These are phyloP conservation scores for Glomus cerebriforme DNA, from an alignment of 192 early-diverging fungal genomes.

Conservation along the genomic window DNA sequence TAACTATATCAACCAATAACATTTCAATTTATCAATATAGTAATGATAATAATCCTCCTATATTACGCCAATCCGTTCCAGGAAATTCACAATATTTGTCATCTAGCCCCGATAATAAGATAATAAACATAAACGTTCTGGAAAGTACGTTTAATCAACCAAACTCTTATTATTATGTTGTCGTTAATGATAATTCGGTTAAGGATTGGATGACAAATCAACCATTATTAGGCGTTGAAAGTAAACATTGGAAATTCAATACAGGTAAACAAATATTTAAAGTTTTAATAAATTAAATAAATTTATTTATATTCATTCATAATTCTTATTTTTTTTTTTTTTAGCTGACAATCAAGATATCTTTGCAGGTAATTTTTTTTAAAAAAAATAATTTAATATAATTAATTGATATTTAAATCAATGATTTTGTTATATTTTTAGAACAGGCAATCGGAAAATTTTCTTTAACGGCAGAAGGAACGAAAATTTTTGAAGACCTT, in stretches of 20 bases:
- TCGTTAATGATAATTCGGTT: not conserved
- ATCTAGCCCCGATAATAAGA: not conserved
- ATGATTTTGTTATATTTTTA: not conserved
- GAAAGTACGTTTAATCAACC: conserved; percentile 16
- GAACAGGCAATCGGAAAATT: not conserved
- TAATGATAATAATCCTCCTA: not conserved
- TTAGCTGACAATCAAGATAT: not conserved
- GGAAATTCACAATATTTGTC: not conserved
- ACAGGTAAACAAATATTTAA: not conserved
- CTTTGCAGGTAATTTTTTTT: not conserved
- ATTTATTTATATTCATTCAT: too few relatives aligned
- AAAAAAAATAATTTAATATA: too few relatives aligned
- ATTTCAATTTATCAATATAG: not conserved
- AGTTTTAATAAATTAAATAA: not conserved
- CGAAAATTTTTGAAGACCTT: not conserved
- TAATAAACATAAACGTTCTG: not conserved
- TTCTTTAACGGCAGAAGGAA: not conserved
- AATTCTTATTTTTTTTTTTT: too few relatives aligned
- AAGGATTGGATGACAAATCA: not conserved
- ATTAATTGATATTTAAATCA: too few relatives aligned
- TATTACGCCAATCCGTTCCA: not conserved
- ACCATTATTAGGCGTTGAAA: not conserved
- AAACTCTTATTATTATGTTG: not conserved
- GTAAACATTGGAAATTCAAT: not conserved
- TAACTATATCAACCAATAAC: not conserved